Base-by-base conservation (phyloP, 2,329 filamentous ascomycete genomes). In the Colletotrichum incanum region DNA sequence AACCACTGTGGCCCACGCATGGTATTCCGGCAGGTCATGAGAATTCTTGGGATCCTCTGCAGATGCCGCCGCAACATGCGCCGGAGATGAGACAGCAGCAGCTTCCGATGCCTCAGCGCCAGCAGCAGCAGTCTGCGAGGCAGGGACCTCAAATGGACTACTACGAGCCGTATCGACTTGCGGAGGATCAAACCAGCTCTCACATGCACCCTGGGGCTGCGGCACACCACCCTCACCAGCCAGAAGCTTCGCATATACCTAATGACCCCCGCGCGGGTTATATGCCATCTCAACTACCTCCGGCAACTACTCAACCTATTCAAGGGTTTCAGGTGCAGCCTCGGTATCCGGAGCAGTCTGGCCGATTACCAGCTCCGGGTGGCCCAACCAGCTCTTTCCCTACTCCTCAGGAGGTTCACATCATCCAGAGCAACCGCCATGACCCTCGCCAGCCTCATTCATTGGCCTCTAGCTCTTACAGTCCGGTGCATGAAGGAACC, bases 341-440 rank as follows among this genome's bases (percentile, higher is more conserved):
- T 5, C 65, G 65, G 34, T 69, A 64, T 43, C 28, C 59, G 39
- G 69, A 72, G 43, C 59, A 64, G 16, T n/a, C 69, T 16, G 55
- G 23, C 47, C 59, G 69, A 34, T 52, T 65, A 18, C 69, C 65
- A 16, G 39, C 54, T n/a, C 45, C 59, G 14, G 18, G 34, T 31
- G 18, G 54, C 20, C n/a, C 39, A 7, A 14, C 49, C 5, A 56
- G 47, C 20, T 61, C 69, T 2, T 69, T 72, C 12, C 41, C 59
- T 18, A 16, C 67, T 54, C 49, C 63, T 16, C 65, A 69, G 26
- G 69, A 72, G 59, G 69, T 72, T 12, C 65, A 72, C 45, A 28
- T 72, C 14, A 60, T 72, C 14, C 69, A 72, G 52, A 69, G 59
- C 65, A 69, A 49, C 59, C 69, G 69, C 54, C 59, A 58, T 9